Evolutionary conservation across 2,329 filamentous ascomycete genomes (phyloP), one percentile per base, ranked within the genome.

Genomic region (Ophiostoma sp.): DNA sequence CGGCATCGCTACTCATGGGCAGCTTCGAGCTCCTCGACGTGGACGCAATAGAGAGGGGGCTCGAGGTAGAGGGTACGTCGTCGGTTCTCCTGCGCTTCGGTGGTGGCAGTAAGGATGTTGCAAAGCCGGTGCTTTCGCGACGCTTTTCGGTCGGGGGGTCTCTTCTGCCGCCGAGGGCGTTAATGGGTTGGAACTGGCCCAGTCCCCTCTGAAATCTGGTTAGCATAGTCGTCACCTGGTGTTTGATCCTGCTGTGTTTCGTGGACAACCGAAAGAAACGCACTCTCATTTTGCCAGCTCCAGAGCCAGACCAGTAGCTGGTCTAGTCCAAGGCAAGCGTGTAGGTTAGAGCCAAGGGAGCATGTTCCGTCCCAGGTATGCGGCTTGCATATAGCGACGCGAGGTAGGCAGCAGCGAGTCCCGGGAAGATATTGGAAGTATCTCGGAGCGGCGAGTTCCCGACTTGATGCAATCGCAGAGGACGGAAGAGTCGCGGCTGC

Each of bases 101-200:
- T 27, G 60, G 40, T 11, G 60, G 60, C 16, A 18, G 60, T 42
- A 5, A 27, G 7, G 49, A 55, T 27, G 49, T 27, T 27, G 49
- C 42, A 45, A 27, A 27, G 27, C 27, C 27, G 27, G 27, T 27
- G 27, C 27, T 27, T 27, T 27, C 27, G 27, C 27, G 27, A 27
- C 27, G 27, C 27, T 27, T 27, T 27, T 27, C 27, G 27, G 2
- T 27, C 27, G 27, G 27, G 27, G 27, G 27, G 12, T 9, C 40
- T 42, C 36, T 27, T 14, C 60, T 42, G 16, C 60, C 60, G 16
- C 40, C 12, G 16, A 63, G 40, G 60, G 8, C 60, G 40, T 63
- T 63, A n/a, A 18, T 16, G 2, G 60, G 60, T 18, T 63, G 60
- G 60, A 63, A 63, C 60, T 63, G 60, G 60, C 60, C 60, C 40